Base-by-base conservation (phyloP, 345 rosid species). In the Brassica incana region DNA sequence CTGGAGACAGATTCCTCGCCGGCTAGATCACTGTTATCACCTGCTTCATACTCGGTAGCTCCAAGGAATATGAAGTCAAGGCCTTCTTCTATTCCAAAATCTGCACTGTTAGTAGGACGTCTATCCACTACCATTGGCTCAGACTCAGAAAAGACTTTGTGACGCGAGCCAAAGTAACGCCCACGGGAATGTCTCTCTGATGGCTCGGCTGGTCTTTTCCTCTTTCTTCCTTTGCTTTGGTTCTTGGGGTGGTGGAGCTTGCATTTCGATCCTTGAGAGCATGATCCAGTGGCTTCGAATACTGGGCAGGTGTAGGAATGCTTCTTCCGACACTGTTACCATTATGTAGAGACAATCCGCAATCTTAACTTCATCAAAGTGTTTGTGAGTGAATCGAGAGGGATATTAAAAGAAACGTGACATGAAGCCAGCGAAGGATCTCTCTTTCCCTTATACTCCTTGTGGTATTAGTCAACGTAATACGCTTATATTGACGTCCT, bases 301-400 rank as follows among this genome's bases (percentile, higher is more conserved):
- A 63, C 70, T 16, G 98, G 97, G 87, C 98, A 94, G 71, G 84
- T 88, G 76, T 88, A 87, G 86, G 90, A 92, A 89, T 94, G 98
- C 92, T 90, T 94, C 92, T 89, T 94, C 87, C 84, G 88, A 86
- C 98, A 94, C 98, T 95, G 96, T 87, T 69, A 84, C 81, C 88
- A 91, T 73, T 59, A 74, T 8, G 70, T 75, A 69, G 66, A 75
- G 75, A 80, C 78, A 79, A 74, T 62, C 78, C 75, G 8, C 71
- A 74, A 80, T 80, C 79, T 58, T 79, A 25, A 79, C 74, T 80
- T 74, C 83, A 68, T 69, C 75, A 52, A 33, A 60, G 71, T 65
- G 72, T 50, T 80, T 75, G 62, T 30, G 67, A 75, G 67, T 23
- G 14, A 67, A 77, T 36, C 29, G 25, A 65, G 67, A 73, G 59